A percentile compares a stretch with the other conserved stretches of the same genome.
These are phyloP conservation scores for Picea glauca DNA, from an alignment of 75 land plant genomes.

Conservation along the genomic window DNA sequence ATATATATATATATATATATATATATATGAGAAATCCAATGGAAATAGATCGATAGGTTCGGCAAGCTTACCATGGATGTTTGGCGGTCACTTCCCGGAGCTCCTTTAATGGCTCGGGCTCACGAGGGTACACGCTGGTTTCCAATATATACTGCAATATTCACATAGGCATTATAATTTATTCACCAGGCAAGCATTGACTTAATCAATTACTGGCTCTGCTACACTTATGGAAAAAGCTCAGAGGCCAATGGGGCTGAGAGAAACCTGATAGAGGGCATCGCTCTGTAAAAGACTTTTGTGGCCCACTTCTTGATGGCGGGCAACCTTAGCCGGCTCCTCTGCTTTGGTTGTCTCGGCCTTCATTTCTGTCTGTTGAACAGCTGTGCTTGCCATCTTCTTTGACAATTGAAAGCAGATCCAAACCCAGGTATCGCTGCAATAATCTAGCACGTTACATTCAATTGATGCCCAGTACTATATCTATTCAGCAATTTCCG, in stretches of 20 bases:
- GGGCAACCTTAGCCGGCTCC: conserved; percentile 18
- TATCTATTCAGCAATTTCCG: no score
- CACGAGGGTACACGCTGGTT: conserved; percentile 79
- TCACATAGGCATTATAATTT: not conserved
- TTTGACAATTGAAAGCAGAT: no score
- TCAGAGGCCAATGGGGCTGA: no score
- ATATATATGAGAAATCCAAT: no score
- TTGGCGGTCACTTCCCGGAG: conserved; percentile 57
- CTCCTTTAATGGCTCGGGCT: conserved; percentile 56
- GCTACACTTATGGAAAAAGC: no score
- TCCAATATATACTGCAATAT: conserved; percentile 70
- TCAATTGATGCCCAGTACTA: no score
- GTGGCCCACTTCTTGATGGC: conserved; percentile 83
- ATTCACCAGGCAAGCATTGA: no score
- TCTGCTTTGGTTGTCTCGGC: not conserved
- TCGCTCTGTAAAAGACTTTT: conserved; percentile 86
- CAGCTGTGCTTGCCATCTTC: conserved; percentile 4
- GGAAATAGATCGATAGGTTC: no score
- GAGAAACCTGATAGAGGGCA: conserved; percentile 78
- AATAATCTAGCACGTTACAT: no score
- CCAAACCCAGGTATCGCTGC: no score
- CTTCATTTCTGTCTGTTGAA: not conserved
- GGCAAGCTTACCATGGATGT: conserved; percentile 39
- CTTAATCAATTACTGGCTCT: no score
- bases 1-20: no score